Conservation (phyloP, 805 yeast species). For the Lipomyces lipofer region DNA sequence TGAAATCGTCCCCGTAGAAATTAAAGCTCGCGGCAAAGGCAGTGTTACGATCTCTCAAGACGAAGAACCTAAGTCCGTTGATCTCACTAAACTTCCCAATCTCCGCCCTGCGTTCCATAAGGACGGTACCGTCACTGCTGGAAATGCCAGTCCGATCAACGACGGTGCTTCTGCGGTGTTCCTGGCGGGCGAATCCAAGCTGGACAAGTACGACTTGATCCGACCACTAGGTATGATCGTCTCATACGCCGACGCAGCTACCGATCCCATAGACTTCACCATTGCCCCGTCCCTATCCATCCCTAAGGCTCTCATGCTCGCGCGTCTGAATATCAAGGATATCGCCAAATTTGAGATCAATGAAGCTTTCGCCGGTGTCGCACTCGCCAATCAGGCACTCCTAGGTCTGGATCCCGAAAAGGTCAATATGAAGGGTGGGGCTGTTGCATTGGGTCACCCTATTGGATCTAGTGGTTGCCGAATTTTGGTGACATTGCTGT, state of each 20-base stretch:
- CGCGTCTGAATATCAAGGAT: slow-evolving; percentile 60
- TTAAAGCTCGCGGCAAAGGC: slow-evolving; percentile 69
- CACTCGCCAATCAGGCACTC: slow-evolving; percentile 76
- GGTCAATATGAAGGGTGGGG: slow-evolving; percentile 91
- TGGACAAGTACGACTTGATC: slow-evolving; percentile 67
- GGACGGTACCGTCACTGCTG: slow-evolving; percentile 95
- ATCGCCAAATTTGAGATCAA: slow-evolving; percentile 87
- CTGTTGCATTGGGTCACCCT: slow-evolving; percentile 94
- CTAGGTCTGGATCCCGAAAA: slow-evolving; percentile 64
- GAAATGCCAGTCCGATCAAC: slow-evolving; percentile 88
- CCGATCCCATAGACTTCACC: slow-evolving; percentile 87
- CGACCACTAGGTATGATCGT: slow-evolving; percentile 65
- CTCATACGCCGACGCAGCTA: slow-evolving; percentile 97
- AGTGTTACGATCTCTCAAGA: slow-evolving; percentile 67
- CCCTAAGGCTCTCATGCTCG: slow-evolving; percentile 87
- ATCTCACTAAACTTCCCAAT: slow-evolving; percentile 66
- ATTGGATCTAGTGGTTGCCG: slow-evolving; percentile 96
- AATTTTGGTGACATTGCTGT: slow-evolving; percentile 59
- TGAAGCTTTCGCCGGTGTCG: slow-evolving; percentile 96
- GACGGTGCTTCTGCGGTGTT: slow-evolving; percentile 96
- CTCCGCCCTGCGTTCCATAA: slow-evolving; percentile 90
- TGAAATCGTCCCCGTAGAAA: slow-evolving; percentile 81
- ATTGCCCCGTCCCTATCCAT: slow-evolving; percentile 91
- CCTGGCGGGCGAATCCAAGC: slow-evolving; percentile 74
- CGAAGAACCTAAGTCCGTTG: slow-evolving; percentile 72